These are phyloP conservation scores for Venturia asperata DNA, from an alignment of 2,329 filamentous ascomycete genomes.

Conservation along the genomic window DNA sequence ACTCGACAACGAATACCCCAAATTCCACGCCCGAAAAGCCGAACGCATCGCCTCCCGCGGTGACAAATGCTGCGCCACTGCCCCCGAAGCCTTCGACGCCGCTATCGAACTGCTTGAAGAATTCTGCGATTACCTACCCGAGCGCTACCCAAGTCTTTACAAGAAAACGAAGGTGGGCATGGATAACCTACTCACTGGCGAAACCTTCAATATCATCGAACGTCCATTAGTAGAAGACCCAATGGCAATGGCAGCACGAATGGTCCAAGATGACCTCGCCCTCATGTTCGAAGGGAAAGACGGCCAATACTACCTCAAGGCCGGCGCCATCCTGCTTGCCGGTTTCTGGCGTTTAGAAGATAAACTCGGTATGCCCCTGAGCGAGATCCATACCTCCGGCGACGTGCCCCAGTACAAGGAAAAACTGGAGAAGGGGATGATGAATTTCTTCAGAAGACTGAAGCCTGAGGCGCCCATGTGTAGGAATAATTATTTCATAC, in stretches of 20 bases:
- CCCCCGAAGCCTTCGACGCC: conserved; percentile 62
- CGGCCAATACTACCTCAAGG: conserved; percentile 73
- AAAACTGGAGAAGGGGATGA: conserved; percentile 71
- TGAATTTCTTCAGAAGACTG: conserved; percentile 69
- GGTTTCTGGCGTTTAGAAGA: conserved; percentile 80
- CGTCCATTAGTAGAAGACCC: conserved; percentile 66
- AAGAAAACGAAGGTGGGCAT: conserved; percentile 52
- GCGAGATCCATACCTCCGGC: conserved; percentile 71
- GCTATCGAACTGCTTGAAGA: conserved; percentile 73
- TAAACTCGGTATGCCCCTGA: conserved; percentile 72
- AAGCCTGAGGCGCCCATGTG: conserved; percentile 59
- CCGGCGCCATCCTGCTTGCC: conserved; percentile 66
- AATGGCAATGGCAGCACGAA: conserved; percentile 64
- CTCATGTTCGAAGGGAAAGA: conserved; percentile 73
- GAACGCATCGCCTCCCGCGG: conserved; percentile 60
- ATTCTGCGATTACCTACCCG: conserved; percentile 60
- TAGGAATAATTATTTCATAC: conserved; percentile 81
- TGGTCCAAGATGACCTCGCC: conserved; percentile 75
- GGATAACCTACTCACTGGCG: conserved; percentile 63
- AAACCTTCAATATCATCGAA: conserved; percentile 61
- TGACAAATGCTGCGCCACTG: conserved; percentile 59
- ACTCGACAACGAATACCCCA: conserved; percentile 70
- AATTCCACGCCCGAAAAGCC: conserved; percentile 65
- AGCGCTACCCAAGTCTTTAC: conserved; percentile 68
- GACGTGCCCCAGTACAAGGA: conserved; percentile 65